phyloP scores from a whole-genome alignment of 768 basidiomycete species.

The Leccinum barrowsii region DNA sequence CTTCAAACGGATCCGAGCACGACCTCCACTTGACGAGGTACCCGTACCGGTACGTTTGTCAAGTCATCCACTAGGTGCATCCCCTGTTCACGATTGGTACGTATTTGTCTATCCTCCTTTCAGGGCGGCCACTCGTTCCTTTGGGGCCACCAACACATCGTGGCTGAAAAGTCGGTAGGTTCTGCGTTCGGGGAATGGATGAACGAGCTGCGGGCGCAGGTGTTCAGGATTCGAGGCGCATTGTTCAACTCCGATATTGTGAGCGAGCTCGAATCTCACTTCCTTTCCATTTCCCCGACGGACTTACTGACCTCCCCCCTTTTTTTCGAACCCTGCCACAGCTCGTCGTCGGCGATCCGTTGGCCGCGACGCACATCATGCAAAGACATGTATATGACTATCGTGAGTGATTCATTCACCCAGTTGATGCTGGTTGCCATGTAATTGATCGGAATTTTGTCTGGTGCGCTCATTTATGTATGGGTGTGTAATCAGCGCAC shows the following conservation, averaged over 20 bases:
- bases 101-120: neutral
- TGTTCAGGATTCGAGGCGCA: constrained; percentile 4
- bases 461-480: neutral
- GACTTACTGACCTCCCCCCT: neutral
- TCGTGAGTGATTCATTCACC: neutral
- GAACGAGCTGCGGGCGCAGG: constrained; percentile 2
- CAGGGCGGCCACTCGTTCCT: constrained; percentile 1
- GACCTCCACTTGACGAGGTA: neutral
- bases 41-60: constrained; percentile 3
- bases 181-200: neutral
- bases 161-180: constrained; percentile 5
- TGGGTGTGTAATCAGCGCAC: neutral
- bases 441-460: neutral
- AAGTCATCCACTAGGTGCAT: neutral
- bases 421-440: neutral
- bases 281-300: neutral
- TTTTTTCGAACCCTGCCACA: neutral
- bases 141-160: constrained; percentile 6
- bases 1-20: neutral
- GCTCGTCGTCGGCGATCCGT: constrained; percentile 5
- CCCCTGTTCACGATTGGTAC: neutral
- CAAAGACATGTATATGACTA: constrained; percentile 9
- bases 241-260: constrained; percentile 6
- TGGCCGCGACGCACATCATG: constrained; percentile 5
- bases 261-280: neutral